Percentiles rank a stretch among this genome's conserved stretches.
Conservation (phyloP, 345 rosid genomes). For the Arabidopsis arenosa region DNA sequence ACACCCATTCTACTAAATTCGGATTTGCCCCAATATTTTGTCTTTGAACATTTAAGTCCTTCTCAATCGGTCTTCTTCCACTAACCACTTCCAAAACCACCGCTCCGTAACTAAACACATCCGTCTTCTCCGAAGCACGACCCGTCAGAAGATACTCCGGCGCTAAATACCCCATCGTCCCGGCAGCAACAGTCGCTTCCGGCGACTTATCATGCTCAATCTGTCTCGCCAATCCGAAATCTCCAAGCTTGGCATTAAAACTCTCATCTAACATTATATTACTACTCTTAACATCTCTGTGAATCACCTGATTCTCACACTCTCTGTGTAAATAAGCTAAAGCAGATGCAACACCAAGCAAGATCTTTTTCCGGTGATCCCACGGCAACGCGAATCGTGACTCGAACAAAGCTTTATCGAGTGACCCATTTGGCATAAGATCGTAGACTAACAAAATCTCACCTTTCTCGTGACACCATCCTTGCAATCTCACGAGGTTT, state of each 20-base stretch:
- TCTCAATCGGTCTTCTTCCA: conserved; percentile 65
- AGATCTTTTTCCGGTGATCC: conserved; percentile 57
- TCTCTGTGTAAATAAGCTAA: conserved; percentile 63
- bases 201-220: conserved; percentile 66
- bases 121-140: conserved; percentile 60
- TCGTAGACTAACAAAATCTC: conserved; percentile 89
- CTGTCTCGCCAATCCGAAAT: conserved; percentile 64
- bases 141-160: conserved; percentile 65
- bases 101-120: conserved; percentile 66
- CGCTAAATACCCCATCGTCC: conserved; percentile 69
- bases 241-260: conserved; percentile 65
- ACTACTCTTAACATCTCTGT: conserved; percentile 62
- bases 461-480: conserved; percentile 97
- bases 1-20: conserved; percentile 68
- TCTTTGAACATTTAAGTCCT: conserved; percentile 44
- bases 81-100: conserved; percentile 62
- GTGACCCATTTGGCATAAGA: conserved; percentile 87
- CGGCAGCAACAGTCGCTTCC: conserved; percentile 63
- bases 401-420: conserved; percentile 59
- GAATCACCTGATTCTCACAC: conserved; percentile 67
- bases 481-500: conserved; percentile 84
- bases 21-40: conserved; percentile 45
- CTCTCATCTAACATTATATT: conserved; percentile 64
- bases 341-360: conserved; percentile 65
- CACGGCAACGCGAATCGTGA: conserved; percentile 53